phyloP scores from a whole-genome alignment of 768 basidiomycete genomes.

The Punctularia strigosozonata region DNA sequence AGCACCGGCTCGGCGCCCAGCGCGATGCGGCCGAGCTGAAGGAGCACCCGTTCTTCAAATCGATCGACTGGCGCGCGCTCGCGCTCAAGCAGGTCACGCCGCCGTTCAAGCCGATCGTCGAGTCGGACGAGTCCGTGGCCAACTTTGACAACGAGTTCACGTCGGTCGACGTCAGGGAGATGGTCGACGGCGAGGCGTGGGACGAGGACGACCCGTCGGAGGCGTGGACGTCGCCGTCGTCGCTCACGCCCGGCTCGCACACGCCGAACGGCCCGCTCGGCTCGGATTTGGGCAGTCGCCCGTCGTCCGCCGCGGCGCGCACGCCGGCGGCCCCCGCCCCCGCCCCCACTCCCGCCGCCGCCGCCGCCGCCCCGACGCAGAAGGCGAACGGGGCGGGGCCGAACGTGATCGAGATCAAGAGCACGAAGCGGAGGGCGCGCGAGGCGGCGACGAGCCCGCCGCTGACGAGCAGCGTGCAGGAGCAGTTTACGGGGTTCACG shows the following conservation, averaged over 20 bases:
- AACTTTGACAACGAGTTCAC: conserved; percentile 99
- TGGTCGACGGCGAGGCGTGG: conserved; percentile 30
- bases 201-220: conserved; percentile 54
- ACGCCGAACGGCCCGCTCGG: conserved; percentile 74
- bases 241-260: conserved; percentile 27
- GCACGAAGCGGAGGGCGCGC: conserved; percentile 30
- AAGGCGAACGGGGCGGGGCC: conserved; percentile 11
- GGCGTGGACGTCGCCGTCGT: conserved; percentile 46
- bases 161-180: conserved; percentile 72
- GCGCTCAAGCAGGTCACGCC: conserved; percentile 84
- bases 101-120: conserved; percentile 95
- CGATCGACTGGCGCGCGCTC: conserved; percentile 87
- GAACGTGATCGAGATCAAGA: conserved; percentile 39
- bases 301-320: conserved; percentile 7
- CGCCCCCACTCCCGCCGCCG: conserved; percentile 5
- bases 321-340: conserved; percentile 7
- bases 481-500: conserved; percentile 94
- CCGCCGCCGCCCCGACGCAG: conserved; percentile 2
- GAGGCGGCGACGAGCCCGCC: conserved; percentile 39
- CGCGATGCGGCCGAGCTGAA: conserved; percentile 91
- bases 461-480: conserved; percentile 86
- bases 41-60: conserved; percentile 87
- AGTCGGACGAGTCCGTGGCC: conserved; percentile 94
- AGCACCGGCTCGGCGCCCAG: conserved; percentile 84
- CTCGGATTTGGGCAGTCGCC: conserved; percentile 18